phyloP scores from a whole-genome alignment of 2,329 filamentous ascomycete genomes.

The Paraconiothyrium brasiliense region DNA sequence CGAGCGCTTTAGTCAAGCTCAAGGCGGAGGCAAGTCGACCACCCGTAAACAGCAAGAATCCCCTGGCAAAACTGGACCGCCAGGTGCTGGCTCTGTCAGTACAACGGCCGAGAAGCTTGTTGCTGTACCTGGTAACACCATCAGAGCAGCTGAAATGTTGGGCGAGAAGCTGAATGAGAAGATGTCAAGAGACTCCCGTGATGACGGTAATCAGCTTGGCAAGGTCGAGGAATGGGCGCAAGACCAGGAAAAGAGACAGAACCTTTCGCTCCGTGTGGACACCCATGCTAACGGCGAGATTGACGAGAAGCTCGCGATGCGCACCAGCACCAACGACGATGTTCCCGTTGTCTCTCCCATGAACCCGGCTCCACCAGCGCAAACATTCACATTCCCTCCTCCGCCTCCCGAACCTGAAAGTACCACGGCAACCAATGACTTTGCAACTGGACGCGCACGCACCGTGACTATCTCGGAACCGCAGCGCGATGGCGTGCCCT shows the following conservation, averaged over 20 bases:
- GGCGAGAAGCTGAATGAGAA: conserved; percentile 46
- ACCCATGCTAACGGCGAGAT: conserved; percentile 22
- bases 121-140: conserved; percentile 30
- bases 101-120: conserved; percentile 34
- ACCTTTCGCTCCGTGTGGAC: conserved; percentile 26
- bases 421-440: conserved; percentile 16
- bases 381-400: conserved; percentile 43
- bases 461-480: conserved; percentile 50
- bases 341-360: conserved; percentile 44
- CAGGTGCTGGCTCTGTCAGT: conserved; percentile 49
- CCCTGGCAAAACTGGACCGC: conserved; percentile 59
- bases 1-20: conserved; percentile 75
- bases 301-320: conserved; percentile 46
- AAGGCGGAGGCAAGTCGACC: conserved; percentile 64
- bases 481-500: conserved; percentile 16
- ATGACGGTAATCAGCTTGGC: conserved; percentile 31
- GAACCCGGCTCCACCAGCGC: conserved; percentile 28
- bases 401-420: conserved; percentile 44
- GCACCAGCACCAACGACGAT: conserved; percentile 29
- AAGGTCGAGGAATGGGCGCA: conserved; percentile 51
- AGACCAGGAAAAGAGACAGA: conserved; percentile 47
- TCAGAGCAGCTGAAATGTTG: conserved; percentile 35
- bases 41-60: conserved; percentile 60
- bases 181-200: conserved; percentile 31
- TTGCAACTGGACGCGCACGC: conserved; percentile 36